phyloP scores from a whole-genome alignment of 176 grass and related monocot genomes.

The Lolium multiflorum region DNA sequence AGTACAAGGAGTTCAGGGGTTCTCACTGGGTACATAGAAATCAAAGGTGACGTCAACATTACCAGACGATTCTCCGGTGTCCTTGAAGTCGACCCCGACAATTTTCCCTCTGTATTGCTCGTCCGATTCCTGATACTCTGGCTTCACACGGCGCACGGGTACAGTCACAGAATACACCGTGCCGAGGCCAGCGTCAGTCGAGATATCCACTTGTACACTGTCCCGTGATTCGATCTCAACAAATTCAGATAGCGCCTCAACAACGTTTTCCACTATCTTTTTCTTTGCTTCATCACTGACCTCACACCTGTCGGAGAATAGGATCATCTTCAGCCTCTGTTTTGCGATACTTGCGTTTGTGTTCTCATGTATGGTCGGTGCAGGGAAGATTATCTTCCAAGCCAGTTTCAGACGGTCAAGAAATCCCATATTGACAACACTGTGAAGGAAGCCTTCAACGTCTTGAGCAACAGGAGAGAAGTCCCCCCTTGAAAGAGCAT shows the following conservation, averaged over 20 bases:
- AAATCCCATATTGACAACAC: slow-evolving; percentile 74
- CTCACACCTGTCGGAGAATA: slow-evolving; percentile 92
- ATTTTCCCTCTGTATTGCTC: slow-evolving; percentile 91
- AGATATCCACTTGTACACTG: slow-evolving; percentile 91
- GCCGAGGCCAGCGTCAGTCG: slow-evolving; percentile 79
- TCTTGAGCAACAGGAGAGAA: slow-evolving; percentile 70
- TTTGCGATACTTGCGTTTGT: slow-evolving; percentile 95
- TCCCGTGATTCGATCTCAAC: slow-evolving; percentile 94
- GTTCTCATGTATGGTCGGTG: slow-evolving; percentile 54
- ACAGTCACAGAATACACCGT: slow-evolving; percentile 88
- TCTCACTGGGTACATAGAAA: slow-evolving; percentile 81
- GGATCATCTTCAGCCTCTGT: slow-evolving; percentile 95
- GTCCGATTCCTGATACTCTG: slow-evolving; percentile 90
- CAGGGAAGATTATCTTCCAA: slow-evolving; percentile 83
- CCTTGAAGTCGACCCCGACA: slow-evolving; percentile 79
- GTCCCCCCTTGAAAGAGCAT: slow-evolving; percentile 48
- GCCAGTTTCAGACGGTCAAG: slow-evolving; percentile 79
- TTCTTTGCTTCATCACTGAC: slow-evolving; percentile 96
- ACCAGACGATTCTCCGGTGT: slow-evolving; percentile 76
- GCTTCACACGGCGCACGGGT: slow-evolving; percentile 79
- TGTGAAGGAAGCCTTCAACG: slow-evolving; percentile 67
- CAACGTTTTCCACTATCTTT: slow-evolving; percentile 79
- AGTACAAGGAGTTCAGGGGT: slow-evolving; percentile 38
- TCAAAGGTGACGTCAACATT: slow-evolving; percentile 86
- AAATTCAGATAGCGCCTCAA: slow-evolving; percentile 79